phyloP scores from a whole-genome alignment of 495 filamentous ascomycete species.

The Symbiotaphrina buchneri region DNA sequence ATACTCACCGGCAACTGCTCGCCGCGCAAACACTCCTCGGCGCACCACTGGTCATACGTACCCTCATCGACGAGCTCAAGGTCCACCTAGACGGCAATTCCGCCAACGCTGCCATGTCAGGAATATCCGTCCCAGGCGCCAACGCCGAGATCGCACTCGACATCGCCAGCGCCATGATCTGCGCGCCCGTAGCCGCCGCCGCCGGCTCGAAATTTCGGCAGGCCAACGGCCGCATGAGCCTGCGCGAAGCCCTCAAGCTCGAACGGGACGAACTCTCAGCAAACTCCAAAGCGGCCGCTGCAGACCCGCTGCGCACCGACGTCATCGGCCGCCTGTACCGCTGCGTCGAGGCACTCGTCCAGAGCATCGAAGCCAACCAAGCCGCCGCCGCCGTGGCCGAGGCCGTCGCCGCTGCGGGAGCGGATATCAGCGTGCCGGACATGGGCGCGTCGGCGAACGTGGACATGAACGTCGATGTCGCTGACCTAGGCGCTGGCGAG shows the following conservation, averaged over 20 bases:
- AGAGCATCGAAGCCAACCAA: not conserved
- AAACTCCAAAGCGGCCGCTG: constrained; percentile 23
- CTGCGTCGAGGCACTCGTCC: constrained; percentile 35
- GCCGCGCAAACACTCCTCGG: constrained; percentile 47
- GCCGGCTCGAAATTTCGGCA: constrained; percentile 15
- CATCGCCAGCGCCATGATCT: constrained; percentile 48
- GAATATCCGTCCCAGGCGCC: constrained; percentile 11
- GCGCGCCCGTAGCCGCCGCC: constrained; percentile 33
- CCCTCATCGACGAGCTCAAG: constrained; percentile 51
- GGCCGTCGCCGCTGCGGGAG: not conserved
- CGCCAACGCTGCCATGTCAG: constrained; percentile 5
- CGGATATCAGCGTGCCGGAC: too few relatives aligned
- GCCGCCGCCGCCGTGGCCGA: not conserved
- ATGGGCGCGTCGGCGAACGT: too few relatives aligned
- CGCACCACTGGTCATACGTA: constrained; percentile 30
- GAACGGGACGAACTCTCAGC: constrained; percentile 38
- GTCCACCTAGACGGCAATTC: constrained; percentile 20
- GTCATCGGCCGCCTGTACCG: constrained; percentile 53
- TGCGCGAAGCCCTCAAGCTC: constrained; percentile 49
- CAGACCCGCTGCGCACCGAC: constrained; percentile 36
- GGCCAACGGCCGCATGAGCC: constrained; percentile 17
- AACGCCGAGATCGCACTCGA: constrained; percentile 48
- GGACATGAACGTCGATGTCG: too few relatives aligned
- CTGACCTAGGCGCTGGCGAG: too few relatives aligned
- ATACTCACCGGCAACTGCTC: constrained; percentile 58